Evolutionary conservation across 1,284 basidiomycete species (phyloP).

Genomic region (Cutaneotrichosporon cutaneum): DNA sequence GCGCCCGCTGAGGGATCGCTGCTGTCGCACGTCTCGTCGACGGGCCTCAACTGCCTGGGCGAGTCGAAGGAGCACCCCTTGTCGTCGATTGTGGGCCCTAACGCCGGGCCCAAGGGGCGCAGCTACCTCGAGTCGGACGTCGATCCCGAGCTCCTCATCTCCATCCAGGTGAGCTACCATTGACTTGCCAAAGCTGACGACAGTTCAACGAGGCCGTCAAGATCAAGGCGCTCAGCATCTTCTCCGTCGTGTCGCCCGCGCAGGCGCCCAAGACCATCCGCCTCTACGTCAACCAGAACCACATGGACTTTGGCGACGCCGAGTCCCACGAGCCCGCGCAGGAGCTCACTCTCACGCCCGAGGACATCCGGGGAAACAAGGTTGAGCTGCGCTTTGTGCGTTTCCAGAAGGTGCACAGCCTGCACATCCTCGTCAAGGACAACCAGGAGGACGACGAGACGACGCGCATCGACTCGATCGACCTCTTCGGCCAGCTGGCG

Average conservation of each 20-base stretch:
- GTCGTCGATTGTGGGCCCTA: constrained; percentile 60
- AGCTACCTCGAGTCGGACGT: constrained; percentile 73
- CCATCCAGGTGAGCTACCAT: constrained; percentile 60
- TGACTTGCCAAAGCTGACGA: constrained; percentile 9
- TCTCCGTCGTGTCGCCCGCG: constrained; percentile 54
- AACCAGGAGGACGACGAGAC: constrained; percentile 73
- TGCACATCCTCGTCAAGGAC: constrained; percentile 73
- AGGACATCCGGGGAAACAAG: constrained; percentile 58
- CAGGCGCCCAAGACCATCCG: constrained; percentile 65
- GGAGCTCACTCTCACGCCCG: constrained; percentile 49
- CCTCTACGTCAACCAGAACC: constrained; percentile 65
- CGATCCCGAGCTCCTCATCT: constrained; percentile 70
- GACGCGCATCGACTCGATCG: constrained; percentile 73
- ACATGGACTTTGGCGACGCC: constrained; percentile 63
- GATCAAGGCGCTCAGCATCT: constrained; percentile 67
- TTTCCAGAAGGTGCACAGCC: constrained; percentile 71
- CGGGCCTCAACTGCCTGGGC: constrained; percentile 68
- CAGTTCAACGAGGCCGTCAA: constrained; percentile 79
- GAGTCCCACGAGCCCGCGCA: constrained; percentile 50
- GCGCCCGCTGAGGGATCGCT: constrained; percentile 37
- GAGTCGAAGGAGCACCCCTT: constrained; percentile 64
- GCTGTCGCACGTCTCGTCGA: constrained; percentile 42
- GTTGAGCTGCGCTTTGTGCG: constrained; percentile 69
- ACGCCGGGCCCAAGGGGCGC: constrained; percentile 55
- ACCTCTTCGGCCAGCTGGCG: constrained; percentile 61